These are phyloP conservation scores for Chaetomium tenue DNA, from an alignment of 495 filamentous ascomycete genomes.

Conservation along the genomic window DNA sequence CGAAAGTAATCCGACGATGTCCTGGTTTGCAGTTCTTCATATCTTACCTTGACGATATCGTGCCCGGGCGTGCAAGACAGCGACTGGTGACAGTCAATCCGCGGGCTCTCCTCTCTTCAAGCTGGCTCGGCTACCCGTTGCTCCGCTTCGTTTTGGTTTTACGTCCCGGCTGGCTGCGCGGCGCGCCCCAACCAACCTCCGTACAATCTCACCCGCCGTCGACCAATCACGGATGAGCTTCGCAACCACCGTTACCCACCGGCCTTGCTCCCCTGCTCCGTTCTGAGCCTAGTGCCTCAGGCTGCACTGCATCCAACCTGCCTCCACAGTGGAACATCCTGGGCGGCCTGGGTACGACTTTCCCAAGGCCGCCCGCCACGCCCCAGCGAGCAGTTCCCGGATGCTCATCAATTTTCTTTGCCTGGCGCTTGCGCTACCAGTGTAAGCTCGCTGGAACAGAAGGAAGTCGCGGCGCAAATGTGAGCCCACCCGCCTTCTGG, in stretches of 20 bases:
- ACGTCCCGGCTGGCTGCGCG: slow-evolving; percentile 8
- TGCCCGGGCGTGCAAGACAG: slow-evolving; percentile 8
- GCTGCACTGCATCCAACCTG: slow-evolving; percentile 17
- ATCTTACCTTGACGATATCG: background rate
- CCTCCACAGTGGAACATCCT: background rate
- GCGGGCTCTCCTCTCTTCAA: background rate
- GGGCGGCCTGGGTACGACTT: background rate
- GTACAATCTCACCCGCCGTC: slow-evolving; percentile 5
- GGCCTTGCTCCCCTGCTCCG: slow-evolving; percentile 21
- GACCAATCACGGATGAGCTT: slow-evolving; percentile 16
- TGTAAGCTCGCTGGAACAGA: background rate
- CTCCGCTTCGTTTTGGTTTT: background rate
- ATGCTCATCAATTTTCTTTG: slow-evolving; percentile 1
- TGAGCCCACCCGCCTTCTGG: slow-evolving; percentile 1
- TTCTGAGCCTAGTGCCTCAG: slow-evolving; percentile 26
- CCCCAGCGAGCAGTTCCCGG: background rate
- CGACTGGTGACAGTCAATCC: slow-evolving; percentile 13
- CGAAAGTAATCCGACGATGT: background rate
- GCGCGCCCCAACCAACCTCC: slow-evolving; percentile 13
- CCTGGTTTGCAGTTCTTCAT: slow-evolving; percentile 11
- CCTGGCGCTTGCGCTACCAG: background rate
- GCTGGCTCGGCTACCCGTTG: background rate
- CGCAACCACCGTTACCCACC: slow-evolving; percentile 21
- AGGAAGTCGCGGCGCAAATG: slow-evolving; percentile 1
- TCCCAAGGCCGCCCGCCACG: slow-evolving; percentile 6